A percentile compares a stretch with the other conserved stretches of the same genome.
These are phyloP conservation scores for Podosphaera xanthii DNA, from an alignment of 2,329 filamentous ascomycete species.

Conservation along the genomic window DNA sequence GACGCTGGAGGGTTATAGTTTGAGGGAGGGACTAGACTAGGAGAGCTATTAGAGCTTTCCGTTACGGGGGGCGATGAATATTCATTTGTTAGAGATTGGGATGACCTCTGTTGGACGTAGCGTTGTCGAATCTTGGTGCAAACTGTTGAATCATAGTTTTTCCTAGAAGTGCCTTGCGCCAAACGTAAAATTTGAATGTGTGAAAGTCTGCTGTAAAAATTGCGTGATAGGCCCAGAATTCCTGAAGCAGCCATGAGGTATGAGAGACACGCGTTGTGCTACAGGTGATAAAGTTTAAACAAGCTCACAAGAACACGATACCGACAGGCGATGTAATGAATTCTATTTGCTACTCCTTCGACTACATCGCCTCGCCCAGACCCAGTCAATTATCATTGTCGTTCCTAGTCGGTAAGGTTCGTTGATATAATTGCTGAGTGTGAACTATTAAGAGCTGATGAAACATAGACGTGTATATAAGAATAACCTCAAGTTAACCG, in stretches of 20 bases:
- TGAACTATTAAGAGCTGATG: too few relatives aligned
- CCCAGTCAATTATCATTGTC: too few relatives aligned
- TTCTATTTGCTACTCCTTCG: too few relatives aligned
- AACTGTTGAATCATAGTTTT: not conserved
- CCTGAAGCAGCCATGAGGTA: not conserved
- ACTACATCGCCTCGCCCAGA: too few relatives aligned
- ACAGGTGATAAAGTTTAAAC: not conserved
- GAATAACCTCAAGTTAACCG: too few relatives aligned
- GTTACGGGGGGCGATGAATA: not conserved
- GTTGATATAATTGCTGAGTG: too few relatives aligned
- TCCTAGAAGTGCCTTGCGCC: not conserved
- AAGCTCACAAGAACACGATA: too few relatives aligned
- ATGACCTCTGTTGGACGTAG: not conserved
- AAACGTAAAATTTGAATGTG: not conserved
- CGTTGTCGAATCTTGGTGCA: not conserved
- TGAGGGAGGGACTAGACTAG: not conserved
- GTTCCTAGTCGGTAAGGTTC: too few relatives aligned
- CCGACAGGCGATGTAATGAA: too few relatives aligned
- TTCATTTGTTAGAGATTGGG: not conserved
- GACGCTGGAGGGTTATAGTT: constrained; percentile 44
- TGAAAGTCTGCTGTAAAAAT: not conserved
- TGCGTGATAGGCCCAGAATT: not conserved
- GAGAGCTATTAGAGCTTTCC: not conserved
- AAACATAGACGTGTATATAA: too few relatives aligned
- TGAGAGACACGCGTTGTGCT: not conserved